phyloP scores from a whole-genome alignment of 176 grass and related monocot genomes.

The Otatea glauca region DNA sequence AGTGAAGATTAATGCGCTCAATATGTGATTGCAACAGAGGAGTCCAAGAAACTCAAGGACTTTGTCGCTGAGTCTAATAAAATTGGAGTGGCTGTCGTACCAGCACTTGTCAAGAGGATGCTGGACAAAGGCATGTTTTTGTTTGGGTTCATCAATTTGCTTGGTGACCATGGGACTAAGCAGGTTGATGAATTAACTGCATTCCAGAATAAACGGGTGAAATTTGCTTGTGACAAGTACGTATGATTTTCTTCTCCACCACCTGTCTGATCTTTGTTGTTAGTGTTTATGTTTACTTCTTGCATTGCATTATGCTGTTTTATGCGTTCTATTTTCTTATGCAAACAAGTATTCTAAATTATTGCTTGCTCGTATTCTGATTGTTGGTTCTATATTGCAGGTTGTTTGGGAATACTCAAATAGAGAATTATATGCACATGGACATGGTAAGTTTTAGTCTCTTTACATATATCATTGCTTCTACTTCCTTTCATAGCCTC shows the following conservation, averaged over 20 bases:
- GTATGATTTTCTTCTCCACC: constrained; percentile 29
- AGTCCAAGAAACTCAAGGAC: constrained; percentile 68
- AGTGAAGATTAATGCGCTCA: constrained; percentile 18
- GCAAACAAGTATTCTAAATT: not conserved
- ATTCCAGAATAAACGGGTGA: constrained; percentile 57
- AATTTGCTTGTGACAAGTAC: constrained; percentile 80
- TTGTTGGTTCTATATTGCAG: constrained; percentile 51
- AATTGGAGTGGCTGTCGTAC: constrained; percentile 44
- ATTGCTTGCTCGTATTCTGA: constrained; percentile 32
- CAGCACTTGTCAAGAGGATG: constrained; percentile 83
- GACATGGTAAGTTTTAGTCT: constrained; percentile 66
- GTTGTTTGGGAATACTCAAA: constrained; percentile 63
- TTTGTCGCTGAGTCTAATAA: constrained; percentile 70
- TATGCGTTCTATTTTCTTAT: not conserved
- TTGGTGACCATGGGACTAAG: constrained; percentile 48
- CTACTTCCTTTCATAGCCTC: not conserved
- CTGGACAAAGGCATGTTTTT: constrained; percentile 68
- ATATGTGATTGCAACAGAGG: constrained; percentile 50
- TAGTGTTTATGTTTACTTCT: constrained; percentile 16
- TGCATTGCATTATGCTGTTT: not conserved
- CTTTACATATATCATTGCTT: not conserved
- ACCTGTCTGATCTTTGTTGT: not conserved
- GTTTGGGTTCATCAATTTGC: constrained; percentile 81
- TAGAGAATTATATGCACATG: constrained; percentile 63
- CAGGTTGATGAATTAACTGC: constrained; percentile 66